Evolutionary conservation across 164 flowering plant genomes (phyloP), one percentile per base, ranked within the genome.

Genomic region (Annona cherimola): DNA sequence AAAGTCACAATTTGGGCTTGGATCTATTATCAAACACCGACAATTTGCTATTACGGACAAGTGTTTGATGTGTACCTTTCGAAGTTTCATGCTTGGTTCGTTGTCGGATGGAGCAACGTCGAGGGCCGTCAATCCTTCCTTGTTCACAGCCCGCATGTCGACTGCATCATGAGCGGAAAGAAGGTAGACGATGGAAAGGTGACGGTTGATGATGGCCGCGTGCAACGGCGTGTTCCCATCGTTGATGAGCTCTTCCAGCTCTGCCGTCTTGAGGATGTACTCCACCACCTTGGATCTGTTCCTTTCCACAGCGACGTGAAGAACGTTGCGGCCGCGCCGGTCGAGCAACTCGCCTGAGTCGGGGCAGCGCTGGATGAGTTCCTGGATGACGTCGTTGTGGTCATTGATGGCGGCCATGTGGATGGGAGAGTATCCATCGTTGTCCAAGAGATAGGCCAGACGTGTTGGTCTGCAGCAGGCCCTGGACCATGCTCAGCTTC

Each of bases 161-260:
- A 74, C 71, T 19, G 60, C 62, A 4, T 45, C 14, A 55, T 67
- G 40, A 63, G 63, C 18, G 12, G 54, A 40, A 7, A 74, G 71
- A 2, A 59, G 50, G 16, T 71, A 26, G n/a, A 74, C 69, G 11
- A 71, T 45, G 35, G 42, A 19, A 0, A 42, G 65, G 46, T 70
- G 46, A 66, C 66, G 68, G 46, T 57, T 20, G 8, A 71, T 70
- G n/a, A 70, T 63, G 11, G 80, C 75, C 68, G 70, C 61, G 63
- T 73, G 80, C 71, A 77, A 20, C 3, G 80, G 76, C 4, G 80
- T 77, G 62, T 78, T 78, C 19, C 63, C 63, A 11, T 46, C 45
- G 4, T 71, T 63, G 16, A 64, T 46, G 41, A 71, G 45, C 61
- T 41, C 60, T 16, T 65, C 40, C 44, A 71, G 43, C 61, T 39